Percentiles rank a stretch among this genome's conserved stretches.
These are phyloP conservation scores for Allantophomopsis lycopodina DNA, from an alignment of 2,329 filamentous ascomycete species.

Conservation along the genomic window DNA sequence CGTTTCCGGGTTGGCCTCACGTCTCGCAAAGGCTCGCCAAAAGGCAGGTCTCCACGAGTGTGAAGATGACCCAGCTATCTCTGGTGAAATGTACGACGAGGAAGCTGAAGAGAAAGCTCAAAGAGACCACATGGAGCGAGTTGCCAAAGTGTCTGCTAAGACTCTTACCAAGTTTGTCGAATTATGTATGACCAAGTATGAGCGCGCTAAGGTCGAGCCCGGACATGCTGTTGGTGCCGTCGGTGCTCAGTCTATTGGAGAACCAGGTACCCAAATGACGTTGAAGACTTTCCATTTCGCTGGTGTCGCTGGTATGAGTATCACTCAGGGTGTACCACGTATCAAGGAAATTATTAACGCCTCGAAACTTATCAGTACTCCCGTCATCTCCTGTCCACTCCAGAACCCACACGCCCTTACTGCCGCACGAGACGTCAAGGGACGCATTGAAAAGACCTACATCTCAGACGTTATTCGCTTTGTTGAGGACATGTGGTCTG, in stretches of 20 bases:
- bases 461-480: constrained; percentile 68
- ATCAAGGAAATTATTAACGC: constrained; percentile 99
- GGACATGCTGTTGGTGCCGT: constrained; percentile 94
- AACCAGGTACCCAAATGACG: constrained; percentile 98
- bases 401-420: constrained; percentile 61
- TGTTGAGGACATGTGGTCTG: constrained; percentile 82
- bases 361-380: constrained; percentile 84
- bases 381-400: constrained; percentile 79
- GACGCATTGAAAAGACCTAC: constrained; percentile 88
- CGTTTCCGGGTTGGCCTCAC: constrained; percentile 48
- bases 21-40: constrained; percentile 38
- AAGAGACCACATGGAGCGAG: constrained; percentile 39
- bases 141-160: constrained; percentile 67
- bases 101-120: constrained; percentile 14
- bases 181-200: constrained; percentile 79
- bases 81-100: constrained; percentile 15
- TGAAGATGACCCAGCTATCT: constrained; percentile 19
- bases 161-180: constrained; percentile 67
- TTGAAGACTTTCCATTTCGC: constrained; percentile 99
- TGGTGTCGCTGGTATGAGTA: constrained; percentile 98
- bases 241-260: constrained; percentile 93
- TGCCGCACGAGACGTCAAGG: constrained; percentile 83
- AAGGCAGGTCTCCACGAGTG: constrained; percentile 34
- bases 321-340: constrained; percentile 96
- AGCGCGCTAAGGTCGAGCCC: constrained; percentile 81